Evolutionary conservation across 2,329 filamentous ascomycete species (phyloP).

Genomic region (Cercospora beticola): DNA sequence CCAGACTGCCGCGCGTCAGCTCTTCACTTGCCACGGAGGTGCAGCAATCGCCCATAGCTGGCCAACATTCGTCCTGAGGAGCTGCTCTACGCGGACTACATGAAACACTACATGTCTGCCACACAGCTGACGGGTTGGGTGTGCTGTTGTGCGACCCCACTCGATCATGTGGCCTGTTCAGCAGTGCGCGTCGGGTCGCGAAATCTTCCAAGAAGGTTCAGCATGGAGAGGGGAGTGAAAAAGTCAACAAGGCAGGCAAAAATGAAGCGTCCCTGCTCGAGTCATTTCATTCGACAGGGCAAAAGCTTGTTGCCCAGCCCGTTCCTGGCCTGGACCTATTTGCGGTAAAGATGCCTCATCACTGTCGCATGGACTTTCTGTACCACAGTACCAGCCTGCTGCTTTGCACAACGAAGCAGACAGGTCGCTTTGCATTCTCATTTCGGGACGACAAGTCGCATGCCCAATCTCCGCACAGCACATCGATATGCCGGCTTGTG

Average conservation of each 20-base stretch:
- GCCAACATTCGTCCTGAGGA: not conserved
- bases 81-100: not conserved
- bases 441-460: not conserved
- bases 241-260: not conserved
- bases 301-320: slow-evolving; percentile 2
- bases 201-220: not conserved
- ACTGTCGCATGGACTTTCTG: not conserved
- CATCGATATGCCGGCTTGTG: not conserved
- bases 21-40: not conserved
- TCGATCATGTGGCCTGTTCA: not conserved
- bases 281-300: slow-evolving; percentile 2
- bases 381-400: not conserved
- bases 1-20: not conserved
- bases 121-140: not conserved
- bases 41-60: not conserved
- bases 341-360: not conserved
- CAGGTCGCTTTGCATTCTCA: not conserved
- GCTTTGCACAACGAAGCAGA: not conserved
- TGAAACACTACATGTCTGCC: not conserved
- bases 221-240: slow-evolving; percentile 1
- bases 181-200: not conserved
- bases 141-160: not conserved
- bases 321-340: not conserved
- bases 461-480: not conserved
- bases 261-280: not conserved